A percentile compares a stretch with the other conserved stretches of the same genome.
Conservation (phyloP, 805 yeast species). For the Ogataea henricii region DNA sequence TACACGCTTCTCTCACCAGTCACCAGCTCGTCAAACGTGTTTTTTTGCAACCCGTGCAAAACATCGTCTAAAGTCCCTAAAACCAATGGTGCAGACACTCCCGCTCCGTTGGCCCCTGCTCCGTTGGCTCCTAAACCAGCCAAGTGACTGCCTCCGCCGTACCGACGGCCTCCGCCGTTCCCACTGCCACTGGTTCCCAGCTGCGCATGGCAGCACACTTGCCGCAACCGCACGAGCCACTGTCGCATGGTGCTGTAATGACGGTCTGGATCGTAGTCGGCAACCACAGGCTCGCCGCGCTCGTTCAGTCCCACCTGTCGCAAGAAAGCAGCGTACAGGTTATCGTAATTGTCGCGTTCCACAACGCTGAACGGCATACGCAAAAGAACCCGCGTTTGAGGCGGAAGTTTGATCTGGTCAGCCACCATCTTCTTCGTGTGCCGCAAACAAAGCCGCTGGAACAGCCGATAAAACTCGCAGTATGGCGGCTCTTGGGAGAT, state of each 20-base stretch:
- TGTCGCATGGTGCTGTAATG: slow-evolving; percentile 52
- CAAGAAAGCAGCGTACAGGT: slow-evolving; percentile 60
- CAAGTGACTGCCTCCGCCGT: slow-evolving; percentile 8
- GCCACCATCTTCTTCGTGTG: slow-evolving; percentile 86
- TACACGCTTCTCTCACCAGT: slow-evolving; percentile 51
- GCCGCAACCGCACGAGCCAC: slow-evolving; percentile 73
- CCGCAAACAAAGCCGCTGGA: slow-evolving; percentile 60
- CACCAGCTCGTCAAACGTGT: slow-evolving; percentile 51
- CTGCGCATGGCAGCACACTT: slow-evolving; percentile 82
- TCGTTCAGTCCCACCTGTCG: slow-evolving; percentile 55
- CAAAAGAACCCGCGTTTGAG: slow-evolving; percentile 69
- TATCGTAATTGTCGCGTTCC: slow-evolving; percentile 82
- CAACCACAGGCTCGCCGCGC: slow-evolving; percentile 49
- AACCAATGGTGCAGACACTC: slow-evolving; percentile 15
- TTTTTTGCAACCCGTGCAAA: slow-evolving; percentile 60
- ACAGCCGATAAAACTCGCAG: slow-evolving; percentile 51
- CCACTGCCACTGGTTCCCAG: slow-evolving; percentile 16
- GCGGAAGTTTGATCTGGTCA: slow-evolving; percentile 75
- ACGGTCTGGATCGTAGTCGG: slow-evolving; percentile 51
- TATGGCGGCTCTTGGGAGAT: slow-evolving; percentile 29
- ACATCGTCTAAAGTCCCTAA: slow-evolving; percentile 66
- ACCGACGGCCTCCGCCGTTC: neutral
- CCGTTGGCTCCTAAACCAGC: neutral
- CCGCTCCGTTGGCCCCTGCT: neutral
- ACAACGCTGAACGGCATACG: slow-evolving; percentile 77